These are phyloP conservation scores for Axilococcus clingmanii DNA, from an alignment of 139 green algal species.

Conservation along the genomic window DNA sequence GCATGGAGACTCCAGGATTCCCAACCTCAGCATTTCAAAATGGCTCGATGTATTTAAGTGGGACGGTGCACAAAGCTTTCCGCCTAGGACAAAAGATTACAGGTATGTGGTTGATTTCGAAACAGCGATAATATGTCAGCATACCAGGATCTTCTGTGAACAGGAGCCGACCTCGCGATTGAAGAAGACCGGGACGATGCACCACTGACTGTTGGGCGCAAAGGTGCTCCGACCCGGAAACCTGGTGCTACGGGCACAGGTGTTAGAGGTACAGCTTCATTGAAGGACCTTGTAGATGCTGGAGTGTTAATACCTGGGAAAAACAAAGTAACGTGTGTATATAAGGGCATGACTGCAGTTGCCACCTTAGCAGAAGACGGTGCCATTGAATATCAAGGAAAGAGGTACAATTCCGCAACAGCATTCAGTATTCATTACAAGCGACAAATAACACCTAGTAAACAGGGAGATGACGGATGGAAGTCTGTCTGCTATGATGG, in stretches of 20 bases:
- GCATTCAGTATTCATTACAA: constrained; percentile 58
- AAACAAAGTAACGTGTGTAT: constrained; percentile 35
- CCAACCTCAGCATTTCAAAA: neutral
- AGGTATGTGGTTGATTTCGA: neutral
- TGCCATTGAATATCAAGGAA: constrained; percentile 37
- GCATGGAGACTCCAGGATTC: neutral
- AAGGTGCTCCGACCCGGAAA: too few species aligned
- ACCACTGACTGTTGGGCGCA: too few species aligned
- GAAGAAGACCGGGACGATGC: too few species aligned
- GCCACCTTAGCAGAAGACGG: constrained; percentile 33
- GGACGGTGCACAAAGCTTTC: constrained; percentile 1
- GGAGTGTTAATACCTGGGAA: constrained; percentile 28
- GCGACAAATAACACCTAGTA: constrained; percentile 40
- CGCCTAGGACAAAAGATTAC: constrained; percentile 3
- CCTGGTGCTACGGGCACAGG: neutral
- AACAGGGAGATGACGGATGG: constrained; percentile 65
- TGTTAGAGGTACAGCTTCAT: constrained; percentile 2
- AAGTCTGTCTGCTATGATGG: constrained; percentile 45
- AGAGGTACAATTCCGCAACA: constrained; percentile 30
- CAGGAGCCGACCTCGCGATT: too few species aligned
- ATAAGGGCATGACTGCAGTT: constrained; percentile 35
- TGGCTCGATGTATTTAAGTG: constrained; percentile 3
- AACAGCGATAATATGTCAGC: neutral
- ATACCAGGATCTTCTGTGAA: too few species aligned
- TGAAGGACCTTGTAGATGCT: constrained; percentile 34